These are phyloP conservation scores for Angophora floribunda DNA, from an alignment of 345 rosid species.

Conservation along the genomic window DNA sequence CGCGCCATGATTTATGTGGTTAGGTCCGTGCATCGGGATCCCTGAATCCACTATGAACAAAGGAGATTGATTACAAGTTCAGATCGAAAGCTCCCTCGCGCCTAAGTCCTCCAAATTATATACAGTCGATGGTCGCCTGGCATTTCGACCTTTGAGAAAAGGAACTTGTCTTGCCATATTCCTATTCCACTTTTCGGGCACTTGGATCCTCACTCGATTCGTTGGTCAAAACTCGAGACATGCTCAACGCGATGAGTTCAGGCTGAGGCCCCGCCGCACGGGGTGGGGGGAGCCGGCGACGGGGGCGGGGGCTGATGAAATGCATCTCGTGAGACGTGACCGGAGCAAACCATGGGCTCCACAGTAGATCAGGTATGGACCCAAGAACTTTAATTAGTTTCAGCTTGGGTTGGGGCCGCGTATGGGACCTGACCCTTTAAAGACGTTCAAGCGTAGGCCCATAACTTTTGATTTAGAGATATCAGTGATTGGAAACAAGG, in stretches of 20 bases:
- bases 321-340: neutral
- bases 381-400: neutral
- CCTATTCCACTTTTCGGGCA: neutral
- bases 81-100: neutral
- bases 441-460: neutral
- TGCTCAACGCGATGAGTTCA: neutral
- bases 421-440: neutral
- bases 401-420: neutral
- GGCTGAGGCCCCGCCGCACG: neutral
- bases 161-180: neutral
- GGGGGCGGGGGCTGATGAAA: neutral
- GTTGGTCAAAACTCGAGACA: neutral
- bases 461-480: neutral
- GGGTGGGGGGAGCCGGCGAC: neutral
- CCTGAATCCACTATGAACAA: neutral
- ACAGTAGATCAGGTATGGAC: neutral
- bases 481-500: neutral
- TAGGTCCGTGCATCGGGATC: neutral
- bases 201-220: neutral
- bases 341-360: neutral
- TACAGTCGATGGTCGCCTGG: rapidly evolving
- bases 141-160: neutral
- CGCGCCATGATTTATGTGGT: neutral
- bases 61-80: neutral
- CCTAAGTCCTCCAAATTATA: neutral